A percentile compares a stretch with the other conserved stretches of the same genome.
Evolutionary conservation across 345 rosid species (phyloP).

Genomic region (Aquilaria malaccensis): DNA sequence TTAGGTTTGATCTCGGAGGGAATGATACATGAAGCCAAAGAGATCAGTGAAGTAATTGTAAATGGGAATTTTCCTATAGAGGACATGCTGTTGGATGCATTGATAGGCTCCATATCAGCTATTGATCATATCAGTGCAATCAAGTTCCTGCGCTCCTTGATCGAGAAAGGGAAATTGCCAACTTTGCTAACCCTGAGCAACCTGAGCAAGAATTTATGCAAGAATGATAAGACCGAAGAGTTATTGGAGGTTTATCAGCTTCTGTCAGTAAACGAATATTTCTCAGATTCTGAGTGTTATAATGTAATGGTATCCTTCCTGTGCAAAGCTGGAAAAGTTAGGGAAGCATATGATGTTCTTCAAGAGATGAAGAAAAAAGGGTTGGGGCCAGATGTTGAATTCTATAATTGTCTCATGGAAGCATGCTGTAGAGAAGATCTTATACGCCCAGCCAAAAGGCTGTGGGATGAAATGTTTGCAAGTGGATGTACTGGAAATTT

Average conservation of each 20-base stretch:
- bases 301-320: slow-evolving; percentile 54
- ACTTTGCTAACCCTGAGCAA: slow-evolving; percentile 50
- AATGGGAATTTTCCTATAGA: slow-evolving; percentile 70
- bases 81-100: slow-evolving; percentile 56
- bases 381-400: slow-evolving; percentile 40
- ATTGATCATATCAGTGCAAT: slow-evolving; percentile 57
- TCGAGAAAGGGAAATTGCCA: slow-evolving; percentile 47
- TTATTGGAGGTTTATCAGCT: slow-evolving; percentile 42
- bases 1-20: slow-evolving; percentile 53
- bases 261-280: slow-evolving; percentile 46
- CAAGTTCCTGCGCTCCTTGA: slow-evolving; percentile 40
- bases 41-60: slow-evolving; percentile 56
- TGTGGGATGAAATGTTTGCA: slow-evolving; percentile 95
- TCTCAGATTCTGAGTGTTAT: slow-evolving; percentile 45
- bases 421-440: slow-evolving; percentile 77
- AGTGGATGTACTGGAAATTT: slow-evolving; percentile 60
- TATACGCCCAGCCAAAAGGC: slow-evolving; percentile 80
- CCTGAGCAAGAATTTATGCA: slow-evolving; percentile 61
- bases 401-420: slow-evolving; percentile 71
- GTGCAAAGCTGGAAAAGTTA: slow-evolving; percentile 62
- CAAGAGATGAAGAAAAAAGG: slow-evolving; percentile 86
- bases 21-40: slow-evolving; percentile 54
- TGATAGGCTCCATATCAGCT: slow-evolving; percentile 66
- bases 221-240: slow-evolving; percentile 45
- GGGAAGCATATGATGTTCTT: slow-evolving; percentile 72